These are phyloP conservation scores for Clonostachys rosea DNA, from an alignment of 2,329 filamentous ascomycete species.

Conservation along the genomic window DNA sequence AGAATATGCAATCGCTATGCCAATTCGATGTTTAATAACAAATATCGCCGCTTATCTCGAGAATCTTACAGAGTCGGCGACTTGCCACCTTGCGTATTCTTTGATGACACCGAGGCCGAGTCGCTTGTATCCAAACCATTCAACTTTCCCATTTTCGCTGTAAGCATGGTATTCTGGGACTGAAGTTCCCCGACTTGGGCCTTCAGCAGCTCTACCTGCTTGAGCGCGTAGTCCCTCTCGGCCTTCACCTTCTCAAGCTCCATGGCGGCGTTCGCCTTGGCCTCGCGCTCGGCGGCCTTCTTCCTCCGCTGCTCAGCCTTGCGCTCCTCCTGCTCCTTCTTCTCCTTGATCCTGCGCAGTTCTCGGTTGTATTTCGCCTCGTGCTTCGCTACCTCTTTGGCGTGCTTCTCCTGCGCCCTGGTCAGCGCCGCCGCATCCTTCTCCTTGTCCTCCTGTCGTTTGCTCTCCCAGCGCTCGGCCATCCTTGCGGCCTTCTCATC, in stretches of 20 bases:
- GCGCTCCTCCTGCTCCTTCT: constrained; percentile 55
- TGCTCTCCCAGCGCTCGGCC: constrained; percentile 38
- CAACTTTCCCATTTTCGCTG: constrained; percentile 46
- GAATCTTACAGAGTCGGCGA: too few relatives aligned
- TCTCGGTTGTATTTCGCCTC: constrained; percentile 63
- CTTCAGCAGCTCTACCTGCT: constrained; percentile 50
- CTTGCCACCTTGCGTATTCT: neutral
- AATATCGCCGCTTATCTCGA: too few relatives aligned
- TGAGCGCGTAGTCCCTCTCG: constrained; percentile 46
- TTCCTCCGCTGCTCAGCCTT: constrained; percentile 48
- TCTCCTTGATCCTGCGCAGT: constrained; percentile 59
- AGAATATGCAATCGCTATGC: too few relatives aligned
- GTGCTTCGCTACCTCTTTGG: constrained; percentile 58
- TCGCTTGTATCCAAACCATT: neutral
- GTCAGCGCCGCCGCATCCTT: constrained; percentile 45
- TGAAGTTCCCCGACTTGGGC: constrained; percentile 53
- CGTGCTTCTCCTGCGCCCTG: constrained; percentile 60
- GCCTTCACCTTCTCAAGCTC: constrained; percentile 48
- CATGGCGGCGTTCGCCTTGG: constrained; percentile 38
- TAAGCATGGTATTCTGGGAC: constrained; percentile 54
- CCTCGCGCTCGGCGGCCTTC: constrained; percentile 50
- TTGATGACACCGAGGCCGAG: neutral
- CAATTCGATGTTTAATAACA: too few relatives aligned
- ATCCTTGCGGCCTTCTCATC: constrained; percentile 58
- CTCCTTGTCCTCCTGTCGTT: constrained; percentile 39